Conservation (phyloP, 2,329 filamentous ascomycete species). For the Fusarium proliferatum region DNA sequence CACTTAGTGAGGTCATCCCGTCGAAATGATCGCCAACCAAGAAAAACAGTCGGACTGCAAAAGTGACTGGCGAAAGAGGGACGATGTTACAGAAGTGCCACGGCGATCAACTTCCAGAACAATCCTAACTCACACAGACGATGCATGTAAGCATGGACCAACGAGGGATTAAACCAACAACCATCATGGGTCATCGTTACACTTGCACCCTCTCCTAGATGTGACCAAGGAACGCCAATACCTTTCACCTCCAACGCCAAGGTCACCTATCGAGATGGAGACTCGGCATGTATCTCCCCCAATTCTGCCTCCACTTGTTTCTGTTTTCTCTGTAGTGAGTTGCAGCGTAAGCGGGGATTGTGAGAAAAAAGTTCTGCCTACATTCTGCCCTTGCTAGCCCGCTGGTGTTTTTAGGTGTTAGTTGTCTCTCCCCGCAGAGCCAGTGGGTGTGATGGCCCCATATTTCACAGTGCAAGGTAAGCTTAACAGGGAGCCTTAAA, state of each 20-base stretch:
- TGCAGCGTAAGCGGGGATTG: not conserved
- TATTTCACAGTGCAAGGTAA: constrained; percentile 30
- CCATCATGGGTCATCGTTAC: not conserved
- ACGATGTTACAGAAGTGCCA: constrained; percentile 23
- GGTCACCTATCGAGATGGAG: not conserved
- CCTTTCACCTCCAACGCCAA: constrained; percentile 15
- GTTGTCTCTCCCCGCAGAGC: not conserved
- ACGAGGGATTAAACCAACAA: constrained; percentile 22
- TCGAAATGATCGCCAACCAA: constrained; percentile 7
- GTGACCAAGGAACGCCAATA: not conserved
- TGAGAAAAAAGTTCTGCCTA: not conserved
- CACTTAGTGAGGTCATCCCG: constrained; percentile 28
- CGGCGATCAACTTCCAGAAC: constrained; percentile 19
- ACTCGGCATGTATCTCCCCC: constrained; percentile 1
- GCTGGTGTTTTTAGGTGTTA: not conserved
- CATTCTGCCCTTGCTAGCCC: not conserved
- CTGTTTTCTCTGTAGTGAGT: not conserved
- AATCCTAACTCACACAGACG: not conserved
- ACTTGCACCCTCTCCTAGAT: no score
- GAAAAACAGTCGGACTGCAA: not conserved
- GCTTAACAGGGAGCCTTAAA: constrained; percentile 27
- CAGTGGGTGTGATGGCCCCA: constrained; percentile 1
- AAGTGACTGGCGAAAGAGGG: not conserved
- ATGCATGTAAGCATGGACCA: constrained; percentile 25
- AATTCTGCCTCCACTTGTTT: not conserved